Percentiles rank a stretch among this genome's conserved stretches.
phyloP scores from a whole-genome alignment of 2,329 filamentous ascomycete genomes.

The Westerdykella aurantiaca region DNA sequence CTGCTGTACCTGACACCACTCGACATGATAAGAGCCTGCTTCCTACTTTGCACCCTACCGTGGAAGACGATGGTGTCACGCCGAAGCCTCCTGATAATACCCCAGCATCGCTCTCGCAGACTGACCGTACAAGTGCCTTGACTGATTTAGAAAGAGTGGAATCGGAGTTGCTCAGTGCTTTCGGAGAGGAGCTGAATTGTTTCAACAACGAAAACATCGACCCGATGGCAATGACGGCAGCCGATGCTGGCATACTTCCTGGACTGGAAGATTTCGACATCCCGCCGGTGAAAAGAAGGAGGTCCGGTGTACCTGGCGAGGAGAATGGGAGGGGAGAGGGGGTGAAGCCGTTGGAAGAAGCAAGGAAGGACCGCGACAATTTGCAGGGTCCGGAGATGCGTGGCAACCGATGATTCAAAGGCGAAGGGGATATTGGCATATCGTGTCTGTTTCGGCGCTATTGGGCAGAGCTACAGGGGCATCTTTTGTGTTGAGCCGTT shows the following conservation, averaged over 20 bases:
- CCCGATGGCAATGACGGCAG: neutral
- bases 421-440: too few relatives aligned
- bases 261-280: constrained; percentile 9
- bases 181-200: constrained; percentile 26
- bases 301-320: constrained; percentile 16
- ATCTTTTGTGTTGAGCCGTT: too few relatives aligned
- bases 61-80: too few relatives aligned
- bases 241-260: neutral
- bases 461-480: too few relatives aligned
- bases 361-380: neutral
- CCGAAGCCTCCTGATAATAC: too few relatives aligned
- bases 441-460: too few relatives aligned
- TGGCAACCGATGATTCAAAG: neutral
- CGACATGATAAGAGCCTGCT: neutral
- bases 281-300: constrained; percentile 23
- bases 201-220: constrained; percentile 11
- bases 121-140: constrained; percentile 7
- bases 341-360: neutral
- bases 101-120: too few relatives aligned
- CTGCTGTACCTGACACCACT: neutral
- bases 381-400: neutral
- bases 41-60: neutral
- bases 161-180: constrained; percentile 24
- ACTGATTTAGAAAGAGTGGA: constrained; percentile 29
- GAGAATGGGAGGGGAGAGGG: constrained; percentile 13